Evolutionary conservation across 2,329 filamentous ascomycete genomes (phyloP).

Genomic region (Scedosporium aurantiacum): DNA sequence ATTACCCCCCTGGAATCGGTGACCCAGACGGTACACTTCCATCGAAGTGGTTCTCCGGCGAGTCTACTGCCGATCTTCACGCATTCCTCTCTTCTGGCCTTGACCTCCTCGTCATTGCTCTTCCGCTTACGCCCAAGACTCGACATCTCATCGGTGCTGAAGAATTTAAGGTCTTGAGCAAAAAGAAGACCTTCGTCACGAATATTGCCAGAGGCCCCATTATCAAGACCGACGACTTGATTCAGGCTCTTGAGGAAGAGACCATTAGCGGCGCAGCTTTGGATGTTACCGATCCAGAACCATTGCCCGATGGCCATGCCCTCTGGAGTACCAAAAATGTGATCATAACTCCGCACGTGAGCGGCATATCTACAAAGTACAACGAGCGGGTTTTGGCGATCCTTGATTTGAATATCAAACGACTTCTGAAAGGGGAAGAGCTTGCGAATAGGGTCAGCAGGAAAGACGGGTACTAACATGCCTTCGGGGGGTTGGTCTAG

Average conservation of each 20-base stretch:
- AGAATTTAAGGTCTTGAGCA: slow-evolving; percentile 35
- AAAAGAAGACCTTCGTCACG: slow-evolving; percentile 47
- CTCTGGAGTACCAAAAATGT: slow-evolving; percentile 62
- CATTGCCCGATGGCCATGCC: slow-evolving; percentile 54
- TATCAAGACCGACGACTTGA: slow-evolving; percentile 42
- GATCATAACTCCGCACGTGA: slow-evolving; percentile 47
- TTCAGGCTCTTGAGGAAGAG: slow-evolving; percentile 43
- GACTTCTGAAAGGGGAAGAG: slow-evolving; percentile 23
- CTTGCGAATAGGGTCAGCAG: slow-evolving; percentile 30
- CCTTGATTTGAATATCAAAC: slow-evolving; percentile 27
- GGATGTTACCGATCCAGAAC: slow-evolving; percentile 73
- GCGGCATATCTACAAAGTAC: slow-evolving; percentile 29
- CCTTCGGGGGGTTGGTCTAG: neutral
- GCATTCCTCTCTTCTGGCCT: slow-evolving; percentile 38
- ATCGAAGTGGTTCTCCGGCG: slow-evolving; percentile 38
- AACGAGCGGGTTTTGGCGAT: slow-evolving; percentile 29
- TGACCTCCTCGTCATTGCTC: slow-evolving; percentile 40
- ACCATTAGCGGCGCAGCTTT: slow-evolving; percentile 53
- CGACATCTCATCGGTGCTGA: slow-evolving; percentile 36
- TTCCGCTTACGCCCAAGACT: slow-evolving; percentile 39
- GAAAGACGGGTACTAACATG: slow-evolving; percentile 18
- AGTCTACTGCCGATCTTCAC: slow-evolving; percentile 30
- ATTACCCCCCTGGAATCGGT: slow-evolving; percentile 56
- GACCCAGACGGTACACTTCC: slow-evolving; percentile 40
- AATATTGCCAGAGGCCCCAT: slow-evolving; percentile 58